Evolutionary conservation across 192 early-diverging fungal genomes (phyloP), one percentile per base, ranked within the genome.

Genomic region (Spizellomyces punctatus): DNA sequence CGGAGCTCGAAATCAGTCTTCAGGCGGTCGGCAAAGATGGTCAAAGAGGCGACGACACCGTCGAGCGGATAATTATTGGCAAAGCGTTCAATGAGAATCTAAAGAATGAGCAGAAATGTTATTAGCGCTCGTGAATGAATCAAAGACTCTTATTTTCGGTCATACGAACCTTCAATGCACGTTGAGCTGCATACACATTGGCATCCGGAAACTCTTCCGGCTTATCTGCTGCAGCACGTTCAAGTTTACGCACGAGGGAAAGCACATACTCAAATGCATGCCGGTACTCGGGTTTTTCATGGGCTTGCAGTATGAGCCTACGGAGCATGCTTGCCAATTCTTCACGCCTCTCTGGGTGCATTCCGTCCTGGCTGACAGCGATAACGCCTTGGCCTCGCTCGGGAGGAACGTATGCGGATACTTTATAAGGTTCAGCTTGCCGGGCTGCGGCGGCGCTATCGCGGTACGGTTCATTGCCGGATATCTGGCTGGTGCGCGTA

Each of bases 91-190:
- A 77, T 12, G 41, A 77, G 42, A 7, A 10, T 12, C 75, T 77
- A 48, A 12, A 77, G 19, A 27, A 69, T 66, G 16, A 48, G 41
- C 21, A 17, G 22, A 4, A 9, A 19, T 12, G 0, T 36, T 36
- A 36, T 36, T 3, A 36, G 27, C 27, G 16, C 17, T 17, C 17
- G 59, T 61, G 16, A 63, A n/a, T 2, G 10, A 75, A 36, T 36
- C 27, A 36, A 36, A 3, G 27, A 36, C 27, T 3, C 1, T 36
- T 54, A 54, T 12, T 12, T 4, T 4, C 1, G 63, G 45, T 45
- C 17, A 45, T 36, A 36, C 75, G 8, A 45, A 79, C 77, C 77
- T 79, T 65, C 59, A 79, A 66, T 8, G 74, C 69, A 10, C 63
- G 10, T 44, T 45, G 27, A 6, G 76, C 76, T 46, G 48, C 63